Percentiles rank a stretch among this genome's conserved stretches.
Conservation (phyloP, 768 basidiomycete genomes). For the Rhodotorula graminis region DNA sequence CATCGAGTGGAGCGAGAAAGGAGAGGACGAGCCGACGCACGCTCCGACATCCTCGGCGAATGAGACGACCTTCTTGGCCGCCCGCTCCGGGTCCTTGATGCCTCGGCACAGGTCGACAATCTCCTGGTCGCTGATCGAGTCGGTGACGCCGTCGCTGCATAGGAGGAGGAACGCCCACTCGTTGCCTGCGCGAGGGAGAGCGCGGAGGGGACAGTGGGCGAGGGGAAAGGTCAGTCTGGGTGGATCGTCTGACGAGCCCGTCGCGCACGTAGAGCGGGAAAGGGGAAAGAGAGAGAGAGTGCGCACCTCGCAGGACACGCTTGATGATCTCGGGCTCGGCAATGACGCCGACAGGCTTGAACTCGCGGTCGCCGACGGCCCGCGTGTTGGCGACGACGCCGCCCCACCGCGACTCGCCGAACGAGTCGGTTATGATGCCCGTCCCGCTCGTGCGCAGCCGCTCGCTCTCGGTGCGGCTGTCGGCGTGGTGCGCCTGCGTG, state of each 20-base stretch:
- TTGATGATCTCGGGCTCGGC: conserved; percentile 38
- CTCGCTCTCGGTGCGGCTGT: conserved; percentile 75
- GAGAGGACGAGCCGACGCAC: conserved; percentile 20
- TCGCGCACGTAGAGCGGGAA: conserved; percentile 53
- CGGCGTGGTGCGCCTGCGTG: conserved; percentile 95
- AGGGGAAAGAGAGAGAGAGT: background rate
- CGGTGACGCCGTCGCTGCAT: conserved; percentile 90
- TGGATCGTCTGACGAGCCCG: no score
- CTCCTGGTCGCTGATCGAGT: conserved; percentile 86
- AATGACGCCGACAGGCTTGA: conserved; percentile 41
- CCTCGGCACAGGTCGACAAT: conserved; percentile 66
- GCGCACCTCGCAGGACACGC: conserved; percentile 31
- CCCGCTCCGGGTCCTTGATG: conserved; percentile 60
- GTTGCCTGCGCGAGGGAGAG: conserved; percentile 53
- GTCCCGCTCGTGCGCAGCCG: conserved; percentile 82
- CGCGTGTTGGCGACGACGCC: conserved; percentile 87
- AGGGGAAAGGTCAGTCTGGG: conserved; percentile 47
- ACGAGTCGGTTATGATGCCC: conserved; percentile 84
- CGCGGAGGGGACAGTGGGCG: background rate
- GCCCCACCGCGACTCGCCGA: conserved; percentile 95
- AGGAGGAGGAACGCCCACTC: conserved; percentile 83
- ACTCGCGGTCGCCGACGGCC: conserved; percentile 55
- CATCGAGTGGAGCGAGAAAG: background rate
- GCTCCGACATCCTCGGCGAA: conserved; percentile 68
- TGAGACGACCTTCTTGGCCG: conserved; percentile 74